Evolutionary conservation across 2,329 filamentous ascomycete species (phyloP).

Genomic region (Botrytis fragariae): DNA sequence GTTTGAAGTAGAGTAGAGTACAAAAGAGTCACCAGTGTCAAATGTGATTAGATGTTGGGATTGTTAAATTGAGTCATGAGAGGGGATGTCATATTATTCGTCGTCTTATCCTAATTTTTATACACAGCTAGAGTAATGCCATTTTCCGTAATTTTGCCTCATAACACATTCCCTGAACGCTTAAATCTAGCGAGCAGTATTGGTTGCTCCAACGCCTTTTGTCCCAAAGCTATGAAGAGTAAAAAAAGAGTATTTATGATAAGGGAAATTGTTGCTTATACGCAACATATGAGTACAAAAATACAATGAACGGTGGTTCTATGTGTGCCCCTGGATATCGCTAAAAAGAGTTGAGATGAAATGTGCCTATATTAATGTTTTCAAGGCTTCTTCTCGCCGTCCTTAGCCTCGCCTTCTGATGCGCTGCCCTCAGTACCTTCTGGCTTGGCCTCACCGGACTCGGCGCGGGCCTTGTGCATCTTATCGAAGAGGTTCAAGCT

Average conservation of each 20-base stretch:
- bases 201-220: slow-evolving; percentile 37
- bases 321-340: slow-evolving; percentile 37
- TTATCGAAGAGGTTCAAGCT: slow-evolving; percentile 98
- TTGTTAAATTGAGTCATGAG: slow-evolving; percentile 42
- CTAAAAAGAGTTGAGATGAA: slow-evolving; percentile 32
- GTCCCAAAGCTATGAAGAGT: slow-evolving; percentile 38
- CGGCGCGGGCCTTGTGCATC: slow-evolving; percentile 94
- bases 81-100: slow-evolving; percentile 57
- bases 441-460: slow-evolving; percentile 55
- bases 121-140: slow-evolving; percentile 36
- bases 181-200: slow-evolving; percentile 34
- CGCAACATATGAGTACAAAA: slow-evolving; percentile 40
- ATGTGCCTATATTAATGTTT: slow-evolving; percentile 31
- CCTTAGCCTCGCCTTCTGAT: slow-evolving; percentile 71
- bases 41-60: neutral
- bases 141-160: slow-evolving; percentile 35
- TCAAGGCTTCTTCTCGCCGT: slow-evolving; percentile 63
- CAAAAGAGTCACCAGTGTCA: neutral
- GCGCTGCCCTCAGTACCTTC: slow-evolving; percentile 44
- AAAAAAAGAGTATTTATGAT: slow-evolving; percentile 35
- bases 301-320: slow-evolving; percentile 38
- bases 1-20: neutral
- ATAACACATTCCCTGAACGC: slow-evolving; percentile 32
- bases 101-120: slow-evolving; percentile 47
- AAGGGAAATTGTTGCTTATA: slow-evolving; percentile 37